Conservation (phyloP, 306 rosid genomes). For the Cucumis cinereus region DNA sequence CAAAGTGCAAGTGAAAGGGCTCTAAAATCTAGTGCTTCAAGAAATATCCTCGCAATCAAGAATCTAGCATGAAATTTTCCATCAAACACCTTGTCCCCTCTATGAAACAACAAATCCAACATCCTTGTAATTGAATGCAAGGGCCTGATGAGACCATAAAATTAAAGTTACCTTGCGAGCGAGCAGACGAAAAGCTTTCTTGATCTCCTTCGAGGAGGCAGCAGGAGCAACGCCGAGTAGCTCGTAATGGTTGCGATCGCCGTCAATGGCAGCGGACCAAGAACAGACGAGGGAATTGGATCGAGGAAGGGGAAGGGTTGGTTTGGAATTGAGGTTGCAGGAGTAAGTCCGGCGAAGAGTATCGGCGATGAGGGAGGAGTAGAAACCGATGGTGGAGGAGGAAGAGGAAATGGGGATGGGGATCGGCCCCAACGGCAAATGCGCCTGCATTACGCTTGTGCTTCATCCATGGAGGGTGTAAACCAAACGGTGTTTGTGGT, state of each 20-base stretch:
- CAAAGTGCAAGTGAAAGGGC: conserved; percentile 91
- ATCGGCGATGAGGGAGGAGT: conserved; percentile 13
- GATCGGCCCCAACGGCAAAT: conserved; percentile 49
- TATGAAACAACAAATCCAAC: conserved; percentile 98
- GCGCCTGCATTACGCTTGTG: conserved; percentile 39
- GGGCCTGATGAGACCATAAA: conserved; percentile 7
- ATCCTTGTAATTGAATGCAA: conserved; percentile 87
- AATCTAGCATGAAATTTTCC: conserved; percentile 82
- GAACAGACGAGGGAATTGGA: conserved; percentile 13
- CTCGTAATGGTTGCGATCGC: conserved; percentile 46
- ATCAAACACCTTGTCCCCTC: conserved; percentile 87
- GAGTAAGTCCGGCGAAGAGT: conserved; percentile 13
- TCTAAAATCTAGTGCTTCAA: conserved; percentile 94
- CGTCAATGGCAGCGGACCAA: conserved; percentile 18
- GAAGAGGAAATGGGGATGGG: conserved; percentile 11
- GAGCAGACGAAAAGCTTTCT: conserved; percentile 82
- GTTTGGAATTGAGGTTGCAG: conserved; percentile 7
- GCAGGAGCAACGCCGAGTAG: conserved; percentile 46
- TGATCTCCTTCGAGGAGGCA: conserved; percentile 54
- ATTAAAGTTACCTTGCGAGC: conserved; percentile 53
- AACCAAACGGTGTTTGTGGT: background rate
- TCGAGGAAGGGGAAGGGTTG: background rate
- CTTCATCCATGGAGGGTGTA: background rate
- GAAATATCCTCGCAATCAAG: conserved; percentile 83
- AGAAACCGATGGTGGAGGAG: conserved; percentile 5